Percentiles rank a stretch among this genome's conserved stretches.
phyloP scores from a whole-genome alignment of 768 basidiomycete species.

The Tulasnella calospora region DNA sequence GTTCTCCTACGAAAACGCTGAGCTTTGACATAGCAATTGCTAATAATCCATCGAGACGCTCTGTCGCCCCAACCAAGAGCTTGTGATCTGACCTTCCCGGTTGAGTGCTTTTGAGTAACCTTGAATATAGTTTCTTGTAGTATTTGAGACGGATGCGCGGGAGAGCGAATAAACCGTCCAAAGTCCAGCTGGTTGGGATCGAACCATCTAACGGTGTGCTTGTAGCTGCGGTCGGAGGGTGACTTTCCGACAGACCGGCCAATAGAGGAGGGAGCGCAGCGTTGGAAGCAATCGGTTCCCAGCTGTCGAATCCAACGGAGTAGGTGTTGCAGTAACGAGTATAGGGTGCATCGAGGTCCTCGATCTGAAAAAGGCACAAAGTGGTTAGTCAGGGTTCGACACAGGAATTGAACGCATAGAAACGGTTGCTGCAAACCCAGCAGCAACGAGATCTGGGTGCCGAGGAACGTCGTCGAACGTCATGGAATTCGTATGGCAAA shows the following conservation, averaged over 20 bases:
- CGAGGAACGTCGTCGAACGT: neutral
- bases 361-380: slow-evolving; percentile 54
- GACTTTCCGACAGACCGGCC: slow-evolving; percentile 57
- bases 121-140: slow-evolving; percentile 84
- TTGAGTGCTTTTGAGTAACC: slow-evolving; percentile 77
- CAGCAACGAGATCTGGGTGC: neutral
- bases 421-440: neutral
- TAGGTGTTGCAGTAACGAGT: slow-evolving; percentile 71
- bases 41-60: slow-evolving; percentile 72
- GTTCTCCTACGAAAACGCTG: slow-evolving; percentile 48
- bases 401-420: neutral
- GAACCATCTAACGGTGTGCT: slow-evolving; percentile 36
- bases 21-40: slow-evolving; percentile 58
- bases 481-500: neutral
- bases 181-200: slow-evolving; percentile 54
- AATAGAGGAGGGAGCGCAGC: slow-evolving; percentile 63
- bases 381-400: neutral
- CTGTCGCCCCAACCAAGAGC: slow-evolving; percentile 71
- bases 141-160: slow-evolving; percentile 82
- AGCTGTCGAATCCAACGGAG: slow-evolving; percentile 72
- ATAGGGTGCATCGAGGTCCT: slow-evolving; percentile 86
- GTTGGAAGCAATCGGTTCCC: slow-evolving; percentile 76
- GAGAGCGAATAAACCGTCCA: slow-evolving; percentile 82
- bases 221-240: slow-evolving; percentile 51
- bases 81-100: slow-evolving; percentile 84